Evolutionary conservation across 345 rosid species (phyloP).

Genomic region (Syzygium aromaticum): DNA sequence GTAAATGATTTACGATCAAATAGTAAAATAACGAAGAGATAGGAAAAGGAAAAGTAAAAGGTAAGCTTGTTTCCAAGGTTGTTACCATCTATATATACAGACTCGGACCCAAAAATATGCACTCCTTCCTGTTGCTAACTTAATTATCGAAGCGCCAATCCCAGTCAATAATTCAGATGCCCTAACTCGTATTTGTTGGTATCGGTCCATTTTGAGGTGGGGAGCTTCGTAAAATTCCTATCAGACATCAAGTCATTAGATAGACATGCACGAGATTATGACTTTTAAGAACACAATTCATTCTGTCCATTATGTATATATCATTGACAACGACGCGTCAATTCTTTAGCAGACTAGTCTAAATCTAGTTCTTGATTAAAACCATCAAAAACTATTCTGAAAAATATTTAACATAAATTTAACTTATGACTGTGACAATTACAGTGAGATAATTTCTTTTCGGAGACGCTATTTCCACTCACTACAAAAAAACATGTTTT

Average conservation of each 20-base stretch:
- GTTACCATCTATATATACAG: too few relatives aligned
- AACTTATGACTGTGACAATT: too few relatives aligned
- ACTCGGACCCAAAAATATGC: neutral
- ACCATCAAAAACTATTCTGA: neutral
- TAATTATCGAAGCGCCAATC: too few relatives aligned
- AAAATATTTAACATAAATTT: too few relatives aligned
- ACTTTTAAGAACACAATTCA: neutral
- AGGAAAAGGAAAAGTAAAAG: too few relatives aligned
- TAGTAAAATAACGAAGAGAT: too few relatives aligned
- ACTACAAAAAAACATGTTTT: too few relatives aligned
- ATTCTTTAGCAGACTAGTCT: neutral
- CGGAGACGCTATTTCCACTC: too few relatives aligned
- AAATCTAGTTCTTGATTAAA: neutral
- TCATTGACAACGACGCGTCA: neutral
- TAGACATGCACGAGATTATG: neutral
- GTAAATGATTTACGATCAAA: too few relatives aligned
- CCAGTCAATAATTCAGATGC: neutral
- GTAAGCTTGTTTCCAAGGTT: too few relatives aligned
- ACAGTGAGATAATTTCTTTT: too few relatives aligned
- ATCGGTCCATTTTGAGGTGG: neutral
- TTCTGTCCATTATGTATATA: too few relatives aligned
- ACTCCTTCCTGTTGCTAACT: neutral
- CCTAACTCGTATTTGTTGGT: neutral
- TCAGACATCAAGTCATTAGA: neutral
- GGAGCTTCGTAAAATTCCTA: neutral